Percentiles rank a stretch among this genome's conserved stretches.
phyloP scores from a whole-genome alignment of 1,139 yeast genomes.

The Saccharomycopsis crataegensis region DNA sequence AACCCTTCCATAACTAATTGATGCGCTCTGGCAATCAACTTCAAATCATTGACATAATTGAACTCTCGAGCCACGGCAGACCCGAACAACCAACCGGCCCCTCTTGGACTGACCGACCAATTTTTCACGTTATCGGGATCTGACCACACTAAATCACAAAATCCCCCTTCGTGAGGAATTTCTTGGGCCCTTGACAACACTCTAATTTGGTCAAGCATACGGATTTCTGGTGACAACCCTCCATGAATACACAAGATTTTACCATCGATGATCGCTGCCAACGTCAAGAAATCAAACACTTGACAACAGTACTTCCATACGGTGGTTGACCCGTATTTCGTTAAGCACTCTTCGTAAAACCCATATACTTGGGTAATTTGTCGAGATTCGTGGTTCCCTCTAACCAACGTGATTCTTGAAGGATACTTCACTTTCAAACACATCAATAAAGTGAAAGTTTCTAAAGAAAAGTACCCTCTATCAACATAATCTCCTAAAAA shows the following conservation, averaged over 20 bases:
- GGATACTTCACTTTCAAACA: constrained; percentile 86
- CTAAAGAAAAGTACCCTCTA: constrained; percentile 89
- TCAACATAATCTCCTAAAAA: constrained; percentile 96
- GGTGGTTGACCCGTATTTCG: constrained; percentile 91
- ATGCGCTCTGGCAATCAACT: constrained; percentile 92
- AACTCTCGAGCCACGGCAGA: constrained; percentile 80
- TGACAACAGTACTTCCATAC: constrained; percentile 98
- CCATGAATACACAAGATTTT: constrained; percentile 93
- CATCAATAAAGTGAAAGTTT: constrained; percentile 86
- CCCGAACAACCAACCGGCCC: constrained; percentile 96
- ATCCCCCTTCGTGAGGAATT: constrained; percentile 98
- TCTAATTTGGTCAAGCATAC: constrained; percentile 94
- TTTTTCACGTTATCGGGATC: constrained; percentile 96
- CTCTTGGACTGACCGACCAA: constrained; percentile 97
- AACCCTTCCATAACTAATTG: constrained; percentile 98
- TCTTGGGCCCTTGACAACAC: constrained; percentile 97
- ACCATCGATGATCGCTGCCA: constrained; percentile 94
- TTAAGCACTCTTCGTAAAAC: constrained; percentile 83
- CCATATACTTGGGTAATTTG: constrained; percentile 97
- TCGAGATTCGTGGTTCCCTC: constrained; percentile 93
- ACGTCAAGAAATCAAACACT: constrained; percentile 85
- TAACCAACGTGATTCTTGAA: constrained; percentile 72
- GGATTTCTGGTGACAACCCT: constrained; percentile 93
- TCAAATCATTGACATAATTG: constrained; percentile 69
- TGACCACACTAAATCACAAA: constrained; percentile 96